These are phyloP conservation scores for Ophiostoma ulmi DNA, from an alignment of 2,329 filamentous ascomycete genomes.

Conservation along the genomic window DNA sequence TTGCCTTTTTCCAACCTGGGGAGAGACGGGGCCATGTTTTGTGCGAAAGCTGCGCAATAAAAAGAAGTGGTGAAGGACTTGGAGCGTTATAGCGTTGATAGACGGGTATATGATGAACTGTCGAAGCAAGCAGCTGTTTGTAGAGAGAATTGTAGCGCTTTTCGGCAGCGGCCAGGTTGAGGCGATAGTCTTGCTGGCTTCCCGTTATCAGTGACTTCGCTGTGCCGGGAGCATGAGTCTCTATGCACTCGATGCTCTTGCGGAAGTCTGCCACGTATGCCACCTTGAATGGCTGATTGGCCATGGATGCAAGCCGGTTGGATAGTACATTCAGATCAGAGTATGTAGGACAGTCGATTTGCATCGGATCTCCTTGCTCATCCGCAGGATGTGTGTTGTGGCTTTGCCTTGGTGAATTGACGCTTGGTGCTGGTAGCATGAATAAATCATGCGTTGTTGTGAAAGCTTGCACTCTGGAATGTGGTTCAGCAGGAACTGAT, in stretches of 20 bases:
- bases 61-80: constrained; percentile 31
- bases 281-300: constrained; percentile 9
- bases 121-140: background rate
- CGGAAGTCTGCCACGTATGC: background rate
- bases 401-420: background rate
- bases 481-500: background rate
- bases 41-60: constrained; percentile 36
- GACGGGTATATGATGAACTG: background rate
- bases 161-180: background rate
- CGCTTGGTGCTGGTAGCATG: background rate
- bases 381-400: background rate
- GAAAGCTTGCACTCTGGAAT: background rate
- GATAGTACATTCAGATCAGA: background rate
- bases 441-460: background rate
- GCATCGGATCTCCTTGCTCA: background rate
- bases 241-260: constrained; percentile 2
- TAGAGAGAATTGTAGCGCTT: background rate
- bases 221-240: too few relatives aligned
- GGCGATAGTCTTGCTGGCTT: background rate
- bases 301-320: constrained; percentile 1
- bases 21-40: constrained; percentile 32
- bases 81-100: constrained; percentile 30
- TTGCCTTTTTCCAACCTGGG: constrained; percentile 34
- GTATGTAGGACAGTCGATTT: background rate
- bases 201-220: background rate